Evolutionary conservation across 495 filamentous ascomycete genomes (phyloP), one percentile per base, ranked within the genome.

Genomic region (Penicillium subrubescens): DNA sequence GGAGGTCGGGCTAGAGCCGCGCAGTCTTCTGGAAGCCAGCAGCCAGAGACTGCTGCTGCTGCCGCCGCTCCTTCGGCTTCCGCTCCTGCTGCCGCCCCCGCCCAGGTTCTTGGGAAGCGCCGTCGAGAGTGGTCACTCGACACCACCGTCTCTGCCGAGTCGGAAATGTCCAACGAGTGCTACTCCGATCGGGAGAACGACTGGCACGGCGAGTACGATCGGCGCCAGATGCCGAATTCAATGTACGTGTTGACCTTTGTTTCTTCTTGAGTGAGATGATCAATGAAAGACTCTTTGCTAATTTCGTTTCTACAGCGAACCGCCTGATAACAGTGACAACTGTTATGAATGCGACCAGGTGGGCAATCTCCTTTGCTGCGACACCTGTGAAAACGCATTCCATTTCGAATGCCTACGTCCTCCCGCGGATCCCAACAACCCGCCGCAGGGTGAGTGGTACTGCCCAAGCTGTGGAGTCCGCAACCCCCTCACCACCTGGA

Each of bases 361-460:
- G 58, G 95, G 95, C n/a, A 83, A 89, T 57, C 81, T 99, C 29
- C 79, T 98, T 61, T 97, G 94, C 78, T 99, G 95, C 75, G 95
- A 98, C 75, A 90, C 89, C 53, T 99, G 95, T 79, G 83, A 85
- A 19, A 87, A 90, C 51, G 90, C 92, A 0, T 97, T 93, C 76
- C 95, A 99, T 74, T 92, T 93, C 71, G 80, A 81, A 50, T 99
- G 95, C 73, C 80, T 93, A 50, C 88, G 94, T 69, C 93, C 94
- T 59, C 90, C 92, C 6, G 77, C 93, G 65, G 81, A 87, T 54
- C 79, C 84, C 50, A 81, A 86, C 23, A 79, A 82, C 57, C 82
- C 86, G 53, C 88, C 89, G 44, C 84, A 90, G 37, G 89, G 87
- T 23, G 87, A 92, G 64, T 98, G 92, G 91, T 94, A 84, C 67